Base-by-base conservation (phyloP, 768 basidiomycete genomes). In the Mycena polygramma region DNA sequence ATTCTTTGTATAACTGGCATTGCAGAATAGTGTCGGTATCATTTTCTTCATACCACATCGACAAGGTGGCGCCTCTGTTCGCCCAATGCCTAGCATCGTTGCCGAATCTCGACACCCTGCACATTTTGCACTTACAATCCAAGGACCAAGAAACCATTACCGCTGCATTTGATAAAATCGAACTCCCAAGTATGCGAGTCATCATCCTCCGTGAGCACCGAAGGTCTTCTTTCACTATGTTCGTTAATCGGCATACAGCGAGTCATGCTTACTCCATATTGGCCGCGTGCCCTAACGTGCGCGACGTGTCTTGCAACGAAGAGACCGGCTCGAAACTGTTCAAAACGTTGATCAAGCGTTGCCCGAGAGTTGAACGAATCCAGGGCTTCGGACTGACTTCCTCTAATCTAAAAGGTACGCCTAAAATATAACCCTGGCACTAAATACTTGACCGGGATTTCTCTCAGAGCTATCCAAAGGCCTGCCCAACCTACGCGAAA, bases 281-380 rank as follows among this genome's bases (percentile, higher is more conserved):
- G 26, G 51, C 48, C 15, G 57, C 52, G 24, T 60, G 57, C 53
- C 59, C 59, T 19, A 61, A 61, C n/a, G 66, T 61, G 36, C 59
- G 60, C 41, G 54, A 68, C 22, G 67, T 68, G 3, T 68, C 67
- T 20, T 68, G 67, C 46, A 68, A 62, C 13, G 60, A 62, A 14
- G 67, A 62, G 22, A 49, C 4, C 17, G 35, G 53, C 19, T 13
- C 24, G 22, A 41, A 22, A 22, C 59, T 68, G 2, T 43, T 68
- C 54, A n/a, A 68, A 13, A 68, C 67, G 8, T 17, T 62, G 13
- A 0, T 68, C 17, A 30, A 49, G 39, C 45, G 22, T n/a, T 68
- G 67, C 20, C 53, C 54, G 22, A 30, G 49, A 0, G 60, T 68
- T 9, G 60, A 68, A 35, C 53, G 53, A 8, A 36, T 54, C 24